Percentiles rank a stretch among this genome's conserved stretches.
Evolutionary conservation across 176 grass and related monocot species (phyloP).

Genomic region (Carex parvula): DNA sequence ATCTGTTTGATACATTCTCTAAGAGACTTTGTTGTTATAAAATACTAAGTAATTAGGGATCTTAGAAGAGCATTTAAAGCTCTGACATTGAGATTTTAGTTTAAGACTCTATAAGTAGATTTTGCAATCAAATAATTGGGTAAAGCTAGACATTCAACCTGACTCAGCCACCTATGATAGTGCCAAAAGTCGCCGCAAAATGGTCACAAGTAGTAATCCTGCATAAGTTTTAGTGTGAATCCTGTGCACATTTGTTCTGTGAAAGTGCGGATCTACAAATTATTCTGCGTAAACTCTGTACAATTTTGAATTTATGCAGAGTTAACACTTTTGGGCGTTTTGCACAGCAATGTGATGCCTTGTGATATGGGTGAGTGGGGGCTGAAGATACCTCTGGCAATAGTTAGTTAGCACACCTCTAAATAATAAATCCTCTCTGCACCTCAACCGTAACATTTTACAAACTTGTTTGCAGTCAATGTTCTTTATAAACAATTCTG

Average conservation of each 20-base stretch:
- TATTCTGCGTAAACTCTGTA: not conserved
- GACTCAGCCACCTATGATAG: not conserved
- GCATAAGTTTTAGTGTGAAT: not conserved
- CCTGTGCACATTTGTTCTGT: not conserved
- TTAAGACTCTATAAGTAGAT: not conserved
- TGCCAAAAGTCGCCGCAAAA: not conserved
- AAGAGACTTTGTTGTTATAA: no score
- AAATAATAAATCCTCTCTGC: no score
- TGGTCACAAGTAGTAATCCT: not conserved
- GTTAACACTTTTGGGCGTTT: not conserved
- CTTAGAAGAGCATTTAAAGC: not conserved
- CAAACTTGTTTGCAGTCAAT: no score
- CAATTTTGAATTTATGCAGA: not conserved
- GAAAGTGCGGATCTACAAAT: not conserved
- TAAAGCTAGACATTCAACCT: not conserved
- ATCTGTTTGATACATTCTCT: conserved; percentile 34
- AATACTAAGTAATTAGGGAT: not conserved
- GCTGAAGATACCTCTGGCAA: not conserved
- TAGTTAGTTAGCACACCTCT: no score
- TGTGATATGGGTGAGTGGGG: not conserved
- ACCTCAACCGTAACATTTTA: no score
- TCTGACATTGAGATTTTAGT: not conserved
- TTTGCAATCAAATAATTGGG: not conserved
- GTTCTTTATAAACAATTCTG: no score
- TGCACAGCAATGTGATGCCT: not conserved